Evolutionary conservation across 148 eudicot genomes (phyloP), one percentile per base, ranked within the genome.

Genomic region (Vaccinium myrtillus): DNA sequence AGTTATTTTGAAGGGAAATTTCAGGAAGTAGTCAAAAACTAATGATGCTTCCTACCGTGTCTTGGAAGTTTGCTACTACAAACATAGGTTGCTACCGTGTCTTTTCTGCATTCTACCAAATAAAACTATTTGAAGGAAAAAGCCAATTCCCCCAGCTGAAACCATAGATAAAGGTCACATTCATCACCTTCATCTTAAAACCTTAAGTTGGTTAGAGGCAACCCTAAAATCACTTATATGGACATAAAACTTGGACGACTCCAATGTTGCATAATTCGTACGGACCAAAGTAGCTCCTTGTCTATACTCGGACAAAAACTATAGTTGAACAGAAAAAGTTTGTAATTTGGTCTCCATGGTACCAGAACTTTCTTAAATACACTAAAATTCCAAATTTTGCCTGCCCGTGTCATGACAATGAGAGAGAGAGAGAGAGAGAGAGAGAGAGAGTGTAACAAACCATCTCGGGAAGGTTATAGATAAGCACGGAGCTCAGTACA

Each of bases 391-490:
- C 10, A 7, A 50, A 10, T 50, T 50, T 50, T 50, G 53, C 53
- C 53, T 50, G 53, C 63, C 63, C 63, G 19, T 6, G 63, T 58
- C 63, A 58, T 58, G 63, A 58, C 23, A 58, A 58, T 58, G 63
- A 58, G n/a, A 58, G n/a, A 18, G 63, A 58, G 59, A 55, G 19
- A 55, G 61, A 56, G 13, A 21, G 27, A 61, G 67, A 61, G 69
- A 2, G 9, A 23, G 14, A 65, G 71, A 30, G 2, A 25, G 67
- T 0, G 30, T 63, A 63, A 63, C 30, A n/a, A 65, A 65, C 99
- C 93, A 94, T 97, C 93, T 97, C 99, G 79, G 99, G 99, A 89
- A 97, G 90, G 89, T 97, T 97, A 84, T 97, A 97, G 84, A 97
- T 84, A 82, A 97, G 98, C 83, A 95, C 98, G 49, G 98, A 97